Conservation (phyloP, 495 filamentous ascomycete species). For the Lasiosphaeris hirsuta region DNA sequence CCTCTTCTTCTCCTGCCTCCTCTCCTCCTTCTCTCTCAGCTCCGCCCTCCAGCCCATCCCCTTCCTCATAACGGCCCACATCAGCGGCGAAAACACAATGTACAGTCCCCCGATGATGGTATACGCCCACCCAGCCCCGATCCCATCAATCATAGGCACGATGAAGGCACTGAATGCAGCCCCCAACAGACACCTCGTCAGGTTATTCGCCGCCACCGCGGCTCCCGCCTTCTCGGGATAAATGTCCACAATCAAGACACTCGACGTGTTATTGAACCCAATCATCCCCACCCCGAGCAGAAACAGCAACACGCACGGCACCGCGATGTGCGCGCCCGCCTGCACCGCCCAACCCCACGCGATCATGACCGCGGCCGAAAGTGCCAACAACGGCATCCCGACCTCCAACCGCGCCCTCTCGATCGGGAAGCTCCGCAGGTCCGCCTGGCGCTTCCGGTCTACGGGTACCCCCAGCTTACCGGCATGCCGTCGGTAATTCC, state of each 20-base stretch:
- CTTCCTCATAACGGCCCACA: conserved; percentile 41
- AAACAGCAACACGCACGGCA: conserved; percentile 54
- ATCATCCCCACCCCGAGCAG: conserved; percentile 48
- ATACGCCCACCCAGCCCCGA: conserved; percentile 69
- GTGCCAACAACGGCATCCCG: conserved; percentile 45
- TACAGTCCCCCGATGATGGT: conserved; percentile 61
- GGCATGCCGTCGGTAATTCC: conserved; percentile 51
- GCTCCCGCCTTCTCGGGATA: conserved; percentile 59
- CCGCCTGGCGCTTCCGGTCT: conserved; percentile 43
- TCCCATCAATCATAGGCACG: conserved; percentile 59
- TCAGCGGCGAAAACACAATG: conserved; percentile 48
- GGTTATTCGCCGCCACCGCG: conserved; percentile 68
- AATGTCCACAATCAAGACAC: conserved; percentile 63
- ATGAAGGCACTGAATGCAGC: conserved; percentile 64
- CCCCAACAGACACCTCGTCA: conserved; percentile 64
- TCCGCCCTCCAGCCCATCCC: conserved; percentile 40
- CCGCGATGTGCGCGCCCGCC: conserved; percentile 31
- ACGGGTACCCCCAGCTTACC: conserved; percentile 38
- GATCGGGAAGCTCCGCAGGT: conserved; percentile 58
- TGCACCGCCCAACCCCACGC: conserved; percentile 60
- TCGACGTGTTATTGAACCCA: conserved; percentile 46
- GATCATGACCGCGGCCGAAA: conserved; percentile 38
- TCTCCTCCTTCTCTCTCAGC: conserved; percentile 15
- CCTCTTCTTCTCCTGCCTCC: conserved; percentile 11
- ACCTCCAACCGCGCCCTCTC: conserved; percentile 61